Evolutionary conservation across 2,329 filamentous ascomycete species (phyloP).

Genomic region (Pseudonectria foliicola): DNA sequence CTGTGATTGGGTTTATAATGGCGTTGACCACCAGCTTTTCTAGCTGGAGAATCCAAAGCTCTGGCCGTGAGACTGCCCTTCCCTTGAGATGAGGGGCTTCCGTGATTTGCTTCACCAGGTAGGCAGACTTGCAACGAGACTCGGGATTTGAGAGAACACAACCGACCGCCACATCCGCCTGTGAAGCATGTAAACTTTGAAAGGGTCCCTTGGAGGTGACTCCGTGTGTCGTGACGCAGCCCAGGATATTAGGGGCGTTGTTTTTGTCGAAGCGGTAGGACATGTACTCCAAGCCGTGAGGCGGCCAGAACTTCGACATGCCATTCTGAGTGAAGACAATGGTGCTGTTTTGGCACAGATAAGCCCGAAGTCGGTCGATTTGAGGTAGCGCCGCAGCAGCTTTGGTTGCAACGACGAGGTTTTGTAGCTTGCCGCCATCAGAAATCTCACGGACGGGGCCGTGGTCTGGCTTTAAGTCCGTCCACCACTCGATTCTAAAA

Average conservation of each 20-base stretch:
- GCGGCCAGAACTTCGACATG: constrained; percentile 62
- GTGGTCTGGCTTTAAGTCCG: constrained; percentile 31
- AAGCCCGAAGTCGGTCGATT: constrained; percentile 47
- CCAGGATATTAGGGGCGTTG: constrained; percentile 59
- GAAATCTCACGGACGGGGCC: constrained; percentile 35
- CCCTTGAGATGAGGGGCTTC: constrained; percentile 37
- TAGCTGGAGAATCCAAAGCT: constrained; percentile 59
- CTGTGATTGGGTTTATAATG: constrained; percentile 79
- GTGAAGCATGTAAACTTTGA: constrained; percentile 44
- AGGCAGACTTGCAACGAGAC: constrained; percentile 17
- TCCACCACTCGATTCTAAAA: constrained; percentile 50
- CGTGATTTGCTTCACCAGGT: constrained; percentile 36
- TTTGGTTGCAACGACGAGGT: constrained; percentile 75
- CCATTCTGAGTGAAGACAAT: constrained; percentile 86
- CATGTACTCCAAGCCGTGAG: constrained; percentile 38
- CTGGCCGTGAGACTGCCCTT: constrained; percentile 29
- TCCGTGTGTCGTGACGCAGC: constrained; percentile 56
- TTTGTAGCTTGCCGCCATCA: constrained; percentile 45
- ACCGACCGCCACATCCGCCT: constrained; percentile 41
- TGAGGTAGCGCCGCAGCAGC: constrained; percentile 60
- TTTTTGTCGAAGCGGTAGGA: constrained; percentile 30
- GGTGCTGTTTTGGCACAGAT: constrained; percentile 59
- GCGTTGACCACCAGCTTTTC: constrained; percentile 80
- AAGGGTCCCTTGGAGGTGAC: constrained; percentile 45
- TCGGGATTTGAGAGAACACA: constrained; percentile 30